These are phyloP conservation scores for Acacia confusa DNA, from an alignment of 306 rosid species.

Conservation along the genomic window DNA sequence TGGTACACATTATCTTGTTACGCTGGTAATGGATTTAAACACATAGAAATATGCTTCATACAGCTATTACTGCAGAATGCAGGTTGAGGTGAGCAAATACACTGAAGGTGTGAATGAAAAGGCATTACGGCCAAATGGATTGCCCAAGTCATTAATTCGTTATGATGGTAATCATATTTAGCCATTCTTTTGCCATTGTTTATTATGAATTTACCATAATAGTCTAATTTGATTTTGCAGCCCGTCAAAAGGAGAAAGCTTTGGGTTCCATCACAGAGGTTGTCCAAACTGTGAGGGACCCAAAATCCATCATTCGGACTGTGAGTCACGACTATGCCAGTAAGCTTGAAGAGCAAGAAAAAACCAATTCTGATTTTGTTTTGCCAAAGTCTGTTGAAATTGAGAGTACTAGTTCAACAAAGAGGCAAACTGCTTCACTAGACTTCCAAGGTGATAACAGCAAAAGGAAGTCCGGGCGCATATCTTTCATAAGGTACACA, in stretches of 20 bases:
- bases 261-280: conserved; percentile 80
- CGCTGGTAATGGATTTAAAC: not conserved
- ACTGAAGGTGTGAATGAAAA: conserved; percentile 84
- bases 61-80: conserved; percentile 73
- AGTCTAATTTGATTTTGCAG: conserved; percentile 50
- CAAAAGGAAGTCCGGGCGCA: conserved; percentile 47
- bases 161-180: conserved; percentile 61
- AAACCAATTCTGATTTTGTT: conserved; percentile 47
- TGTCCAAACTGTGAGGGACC: conserved; percentile 75
- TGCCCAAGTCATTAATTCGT: conserved; percentile 81
- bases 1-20: conserved; percentile 1
- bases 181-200: not conserved
- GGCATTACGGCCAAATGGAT: conserved; percentile 71
- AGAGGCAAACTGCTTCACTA: conserved; percentile 43
- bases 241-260: conserved; percentile 88
- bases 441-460: conserved; percentile 43
- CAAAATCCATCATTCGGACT: conserved; percentile 45
- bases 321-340: conserved; percentile 36
- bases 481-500: conserved; percentile 57
- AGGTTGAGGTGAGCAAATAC: conserved; percentile 94
- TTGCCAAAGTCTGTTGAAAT: conserved; percentile 58
- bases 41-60: conserved; percentile 10
- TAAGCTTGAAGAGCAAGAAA: conserved; percentile 57
- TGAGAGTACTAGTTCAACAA: conserved; percentile 39
- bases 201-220: conserved; percentile 32